phyloP scores from a whole-genome alignment of 192 early-diverging fungal genomes.

The Dissophora ornata region DNA sequence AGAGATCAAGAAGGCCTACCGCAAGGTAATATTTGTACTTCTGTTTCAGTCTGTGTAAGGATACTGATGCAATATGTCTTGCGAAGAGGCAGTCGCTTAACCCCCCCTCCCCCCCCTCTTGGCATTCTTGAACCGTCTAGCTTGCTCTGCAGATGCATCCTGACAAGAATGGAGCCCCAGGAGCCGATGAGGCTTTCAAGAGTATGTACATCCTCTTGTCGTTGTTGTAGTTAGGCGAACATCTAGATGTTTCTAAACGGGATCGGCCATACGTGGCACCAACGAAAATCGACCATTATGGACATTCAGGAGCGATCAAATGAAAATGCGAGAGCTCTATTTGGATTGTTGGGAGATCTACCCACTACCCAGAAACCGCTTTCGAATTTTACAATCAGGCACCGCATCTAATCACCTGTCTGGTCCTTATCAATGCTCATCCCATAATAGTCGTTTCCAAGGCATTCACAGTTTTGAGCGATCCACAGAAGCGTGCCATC shows the following conservation, averaged over 20 bases:
- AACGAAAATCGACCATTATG: conserved; percentile 5
- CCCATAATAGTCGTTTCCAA: conserved; percentile 91
- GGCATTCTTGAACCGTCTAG: conserved; percentile 50
- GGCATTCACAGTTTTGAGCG: conserved; percentile 90
- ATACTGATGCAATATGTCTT: no score
- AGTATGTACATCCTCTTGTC: conserved; percentile 56
- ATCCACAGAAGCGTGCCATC: conserved; percentile 83
- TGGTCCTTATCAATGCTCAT: no score
- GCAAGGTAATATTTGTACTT: conserved; percentile 76
- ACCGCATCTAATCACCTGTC: no score
- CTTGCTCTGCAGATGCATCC: conserved; percentile 95
- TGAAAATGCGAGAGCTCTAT: neutral
- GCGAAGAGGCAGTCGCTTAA: no score
- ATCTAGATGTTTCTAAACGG: conserved; percentile 79
- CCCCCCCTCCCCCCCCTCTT: neutral
- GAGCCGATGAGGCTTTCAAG: conserved; percentile 97
- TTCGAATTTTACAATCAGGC: no score
- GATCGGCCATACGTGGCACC: conserved; percentile 28
- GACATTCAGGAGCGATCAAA: neutral
- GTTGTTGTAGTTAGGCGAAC: conserved; percentile 69
- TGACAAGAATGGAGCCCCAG: conserved; percentile 95
- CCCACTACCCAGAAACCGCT: no score
- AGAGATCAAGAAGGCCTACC: conserved; percentile 94
- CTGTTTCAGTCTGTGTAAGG: no score
- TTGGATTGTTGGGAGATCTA: no score